Percentiles rank a stretch among this genome's conserved stretches.
These are phyloP conservation scores for Pleurotus giganteus DNA, from an alignment of 768 basidiomycete genomes.

Conservation along the genomic window DNA sequence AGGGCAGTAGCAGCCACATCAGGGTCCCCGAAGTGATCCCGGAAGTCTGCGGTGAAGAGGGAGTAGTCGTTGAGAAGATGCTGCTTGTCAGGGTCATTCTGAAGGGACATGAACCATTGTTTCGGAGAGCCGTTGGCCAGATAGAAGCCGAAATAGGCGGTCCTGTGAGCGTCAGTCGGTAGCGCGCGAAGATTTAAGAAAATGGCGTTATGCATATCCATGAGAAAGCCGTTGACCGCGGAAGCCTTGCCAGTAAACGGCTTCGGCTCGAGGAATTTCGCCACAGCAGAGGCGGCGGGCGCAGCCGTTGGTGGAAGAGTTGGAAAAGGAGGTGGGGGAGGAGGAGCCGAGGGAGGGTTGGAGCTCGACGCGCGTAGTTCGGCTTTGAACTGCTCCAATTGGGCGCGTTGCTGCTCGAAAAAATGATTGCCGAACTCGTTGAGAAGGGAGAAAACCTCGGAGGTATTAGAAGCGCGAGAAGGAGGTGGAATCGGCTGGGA, in stretches of 20 bases:
- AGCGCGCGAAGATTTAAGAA: slow-evolving; percentile 21
- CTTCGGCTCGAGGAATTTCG: slow-evolving; percentile 14
- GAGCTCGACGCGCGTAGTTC: neutral
- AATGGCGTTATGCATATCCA: slow-evolving; percentile 23
- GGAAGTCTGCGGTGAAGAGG: slow-evolving; percentile 22
- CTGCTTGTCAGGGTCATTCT: slow-evolving; percentile 9
- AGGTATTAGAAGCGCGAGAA: neutral
- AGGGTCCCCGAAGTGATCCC: slow-evolving; percentile 25
- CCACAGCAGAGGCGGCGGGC: neutral
- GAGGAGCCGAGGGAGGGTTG: neutral
- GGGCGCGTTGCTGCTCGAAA: neutral
- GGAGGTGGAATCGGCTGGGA: neutral
- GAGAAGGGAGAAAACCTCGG: neutral
- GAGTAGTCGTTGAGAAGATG: slow-evolving; percentile 25
- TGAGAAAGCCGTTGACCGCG: slow-evolving; percentile 9
- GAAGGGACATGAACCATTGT: slow-evolving; percentile 27
- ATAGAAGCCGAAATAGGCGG: slow-evolving; percentile 24
- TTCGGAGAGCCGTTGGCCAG: slow-evolving; percentile 27
- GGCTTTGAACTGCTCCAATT: neutral
- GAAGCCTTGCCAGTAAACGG: slow-evolving; percentile 19
- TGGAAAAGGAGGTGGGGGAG: neutral
- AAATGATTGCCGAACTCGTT: neutral
- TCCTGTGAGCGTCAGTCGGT: slow-evolving; percentile 23
- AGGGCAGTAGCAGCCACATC: slow-evolving; percentile 23
- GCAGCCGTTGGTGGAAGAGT: neutral